phyloP scores from a whole-genome alignment of 2,329 filamentous ascomycete genomes.

The Beauveria pseudobassiana region DNA sequence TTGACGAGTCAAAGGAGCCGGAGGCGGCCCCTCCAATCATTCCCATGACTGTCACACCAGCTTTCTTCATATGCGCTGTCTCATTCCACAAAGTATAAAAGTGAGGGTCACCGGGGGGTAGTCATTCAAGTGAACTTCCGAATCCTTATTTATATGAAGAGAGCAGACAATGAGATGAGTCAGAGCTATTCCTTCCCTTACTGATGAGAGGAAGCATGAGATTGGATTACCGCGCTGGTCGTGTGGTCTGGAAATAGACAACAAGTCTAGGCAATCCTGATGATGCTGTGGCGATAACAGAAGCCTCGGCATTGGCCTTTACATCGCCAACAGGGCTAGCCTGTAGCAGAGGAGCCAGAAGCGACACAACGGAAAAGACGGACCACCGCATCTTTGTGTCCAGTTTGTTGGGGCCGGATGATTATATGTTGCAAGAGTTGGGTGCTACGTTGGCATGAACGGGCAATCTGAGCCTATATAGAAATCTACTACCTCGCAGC shows the following conservation, averaged over 20 bases:
- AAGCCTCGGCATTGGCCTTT: neutral
- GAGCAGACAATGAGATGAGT: constrained; percentile 81
- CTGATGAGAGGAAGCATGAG: constrained; percentile 40
- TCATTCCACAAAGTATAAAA: constrained; percentile 73
- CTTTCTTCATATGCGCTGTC: constrained; percentile 58
- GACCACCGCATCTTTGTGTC: constrained; percentile 3
- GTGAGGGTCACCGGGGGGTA: constrained; percentile 55
- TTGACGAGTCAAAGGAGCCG: constrained; percentile 54
- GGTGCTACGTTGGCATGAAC: neutral
- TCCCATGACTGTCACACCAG: constrained; percentile 68
- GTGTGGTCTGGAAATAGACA: constrained; percentile 45
- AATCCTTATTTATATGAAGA: constrained; percentile 64
- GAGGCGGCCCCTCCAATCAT: constrained; percentile 79
- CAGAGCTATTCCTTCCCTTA: constrained; percentile 33
- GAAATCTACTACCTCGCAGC: neutral
- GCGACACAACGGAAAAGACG: neutral
- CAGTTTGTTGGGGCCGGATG: neutral
- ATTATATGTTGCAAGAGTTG: neutral
- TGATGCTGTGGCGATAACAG: constrained; percentile 12
- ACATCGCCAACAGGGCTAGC: constrained; percentile 7
- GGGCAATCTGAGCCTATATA: neutral
- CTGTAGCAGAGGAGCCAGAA: constrained; percentile 5
- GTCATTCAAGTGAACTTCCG: constrained; percentile 69
- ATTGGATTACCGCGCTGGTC: constrained; percentile 32
- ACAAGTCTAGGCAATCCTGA: constrained; percentile 32